Evolutionary conservation across 2,329 filamentous ascomycete genomes (phyloP), one percentile per base, ranked within the genome.

Genomic region (Ophiostoma sp.): DNA sequence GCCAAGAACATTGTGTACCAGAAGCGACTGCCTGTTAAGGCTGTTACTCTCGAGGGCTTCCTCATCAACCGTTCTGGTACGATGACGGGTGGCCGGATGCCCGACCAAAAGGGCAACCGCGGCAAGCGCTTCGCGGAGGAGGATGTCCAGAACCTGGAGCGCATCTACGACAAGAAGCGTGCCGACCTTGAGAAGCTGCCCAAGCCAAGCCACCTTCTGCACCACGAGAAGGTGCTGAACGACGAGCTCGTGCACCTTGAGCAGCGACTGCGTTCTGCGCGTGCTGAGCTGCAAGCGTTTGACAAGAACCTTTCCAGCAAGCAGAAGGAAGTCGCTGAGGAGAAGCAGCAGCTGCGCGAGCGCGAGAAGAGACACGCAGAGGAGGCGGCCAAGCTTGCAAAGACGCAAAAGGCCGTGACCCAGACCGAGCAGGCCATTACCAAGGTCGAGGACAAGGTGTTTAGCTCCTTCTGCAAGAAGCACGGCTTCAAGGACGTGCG

Each of bases 41-140:
- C 94, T 5, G 94, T 99, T 12, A 96, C 93, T 0, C 79, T 98
- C 12, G 93, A 98, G 75, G 95, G 95, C n/a, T 94, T 90, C 67
- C 90, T 99, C 70, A 97, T 99, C 72, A 93, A 97, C 81, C 98
- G 98, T 77, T 93, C 91, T 63, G 95, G 95, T 75, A 84, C 96
- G 67, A 98, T 99, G 90, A 98, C 95, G 65, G 95, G 95, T 82
- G 95, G 95, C 72, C 90, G 93, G 71, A 89, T 92, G 42, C 89
- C 88, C 0, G 87, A 90, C 63, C 85, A 88, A 64, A 91, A 90
- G 76, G 87, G 89, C 67, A 86, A 86, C 69, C 90, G 92, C 72
- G 70, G 72, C 58, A 89, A 92, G 69, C 86, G 90, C 66, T 98
- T 96, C 79, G 93, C 97, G 74, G 93, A 97, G 73, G 87, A 90